Base-by-base conservation (phyloP, 192 early-diverging fungal species). In the Chytriomyces hyalinus region DNA sequence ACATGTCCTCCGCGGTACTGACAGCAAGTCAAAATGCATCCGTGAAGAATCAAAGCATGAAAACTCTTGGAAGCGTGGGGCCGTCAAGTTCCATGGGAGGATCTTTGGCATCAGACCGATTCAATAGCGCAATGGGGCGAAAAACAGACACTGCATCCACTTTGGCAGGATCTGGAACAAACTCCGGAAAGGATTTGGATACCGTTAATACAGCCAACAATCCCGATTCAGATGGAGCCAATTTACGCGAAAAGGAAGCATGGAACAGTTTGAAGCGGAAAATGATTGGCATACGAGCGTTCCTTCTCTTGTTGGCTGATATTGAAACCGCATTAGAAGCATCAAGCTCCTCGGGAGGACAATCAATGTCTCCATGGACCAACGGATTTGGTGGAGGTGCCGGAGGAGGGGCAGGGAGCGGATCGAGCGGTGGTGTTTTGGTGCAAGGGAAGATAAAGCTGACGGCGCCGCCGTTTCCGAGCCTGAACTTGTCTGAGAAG, bases 241-340 rank as follows among this genome's bases (percentile, higher is more conserved):
- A 13, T 13, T 57, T 57, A 20, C 13, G 53, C 15, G 53, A 57
- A 20, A 57, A 20, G 53, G 53, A 57, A 20, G 53, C 53, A n/a
- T 57, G 53, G 53, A 57, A 57, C 20, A 57, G 53, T 20, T 57
- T 57, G 53, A 94, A 95, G 71, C 82, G 92, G 47, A 88, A 93
- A 80, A 90, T 90, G 4, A 90, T 96, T 61, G 95, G 87, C 1
- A 80, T 97, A 6, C 77, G 91, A 13, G 84, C 92, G 6, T 93
- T 95, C 72, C 81, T 91, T 73, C 64, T 94, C 44, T 83, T 95
- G 44, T 76, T 97, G n/a, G 80, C 89, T 0, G 92, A 93, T 61
- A 83, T 93, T 43, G 94, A 93, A 67, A 86, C 90, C 22, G 81
- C 76, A 0, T 51, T 87, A 15, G 62, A 72, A 48, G 28, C 9